Evolutionary conservation across 768 basidiomycete genomes (phyloP), one percentile per base, ranked within the genome.

Genomic region (Postia placenta): DNA sequence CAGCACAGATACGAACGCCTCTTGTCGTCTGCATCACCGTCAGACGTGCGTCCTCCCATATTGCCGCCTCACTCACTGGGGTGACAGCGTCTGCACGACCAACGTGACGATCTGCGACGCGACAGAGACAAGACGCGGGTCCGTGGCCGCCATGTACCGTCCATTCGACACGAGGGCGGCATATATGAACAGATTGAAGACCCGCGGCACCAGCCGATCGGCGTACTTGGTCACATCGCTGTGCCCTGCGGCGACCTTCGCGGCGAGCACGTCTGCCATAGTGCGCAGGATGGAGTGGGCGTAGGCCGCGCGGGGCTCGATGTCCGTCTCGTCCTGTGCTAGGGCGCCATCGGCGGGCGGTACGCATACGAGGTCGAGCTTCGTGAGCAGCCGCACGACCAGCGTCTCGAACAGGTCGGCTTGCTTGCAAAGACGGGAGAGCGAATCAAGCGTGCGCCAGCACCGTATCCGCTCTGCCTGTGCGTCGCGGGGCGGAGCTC

Each of bases 331-430:
- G 11, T 48, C 54, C 14, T 38, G 49, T 28, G 36, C 47, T 22
- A 24, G 53, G 12, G 47, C 19, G 11, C 64, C 50, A n/a, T n/a
- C n/a, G 4, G 70, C 60, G 0, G 60, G 51, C 4, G 69, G 55
- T 39, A 74, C 62, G 54, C 81, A 82, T n/a, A 87, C 64, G 0
- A 85, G 59, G 42, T 90, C 86, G 25, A 98, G 71, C 64, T 91
- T 90, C 3, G 85, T 78, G 2, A 74, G 78, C 20, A 96, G 70
- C 15, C 89, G 81, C 41, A 91, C 74, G 45, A 91, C 80, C 23
- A 98, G 74, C 4, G 74, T 82, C 60, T 91, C 90, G 64, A 95
- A 97, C n/a, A 98, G 74, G 12, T 79, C 72, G 0, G 84, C 74
- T 35, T 83, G 81, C 7, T 78, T 59, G 63, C 90, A 96, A 11